Percentiles rank a stretch among this genome's conserved stretches.
Evolutionary conservation across 106 monocot genomes (phyloP).

Genomic region (Iris macrosiphon): DNA sequence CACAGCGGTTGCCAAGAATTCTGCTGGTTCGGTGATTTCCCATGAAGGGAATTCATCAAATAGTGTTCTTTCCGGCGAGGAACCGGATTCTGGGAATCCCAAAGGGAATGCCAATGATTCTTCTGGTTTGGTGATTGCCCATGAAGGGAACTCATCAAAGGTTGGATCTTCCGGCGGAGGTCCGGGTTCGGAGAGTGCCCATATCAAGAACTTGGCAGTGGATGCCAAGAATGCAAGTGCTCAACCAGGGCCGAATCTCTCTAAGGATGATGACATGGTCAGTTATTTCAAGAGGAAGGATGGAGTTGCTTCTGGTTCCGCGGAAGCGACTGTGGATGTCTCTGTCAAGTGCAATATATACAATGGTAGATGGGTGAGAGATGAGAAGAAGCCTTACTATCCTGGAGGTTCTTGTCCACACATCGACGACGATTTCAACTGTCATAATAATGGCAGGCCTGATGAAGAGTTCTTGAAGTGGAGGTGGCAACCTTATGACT

Average conservation of each 20-base stretch:
- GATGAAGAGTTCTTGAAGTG: conserved; percentile 72
- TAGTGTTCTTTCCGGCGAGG: no score
- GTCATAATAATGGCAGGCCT: conserved; percentile 74
- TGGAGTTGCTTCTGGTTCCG: no score
- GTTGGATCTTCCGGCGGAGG: no score
- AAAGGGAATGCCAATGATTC: conserved; percentile 1
- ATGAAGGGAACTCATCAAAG: no score
- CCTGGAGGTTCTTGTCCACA: conserved; percentile 18
- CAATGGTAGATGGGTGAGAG: conserved; percentile 73
- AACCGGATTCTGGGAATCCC: not conserved
- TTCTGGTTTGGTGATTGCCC: not conserved
- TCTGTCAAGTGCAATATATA: conserved; percentile 59
- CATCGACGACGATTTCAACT: conserved; percentile 53
- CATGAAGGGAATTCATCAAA: no score
- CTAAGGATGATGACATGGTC: not conserved
- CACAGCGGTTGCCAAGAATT: not conserved
- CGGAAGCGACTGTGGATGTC: not conserved
- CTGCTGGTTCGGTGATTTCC: not conserved
- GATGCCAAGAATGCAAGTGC: not conserved
- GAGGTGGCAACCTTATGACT: conserved; percentile 79
- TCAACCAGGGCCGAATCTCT: not conserved
- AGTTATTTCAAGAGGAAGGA: not conserved
- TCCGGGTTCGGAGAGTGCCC: not conserved
- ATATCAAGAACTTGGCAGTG: not conserved
- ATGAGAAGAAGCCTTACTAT: conserved; percentile 50